Conservation (phyloP, 768 basidiomycete genomes). For the Serendipita sp. region DNA sequence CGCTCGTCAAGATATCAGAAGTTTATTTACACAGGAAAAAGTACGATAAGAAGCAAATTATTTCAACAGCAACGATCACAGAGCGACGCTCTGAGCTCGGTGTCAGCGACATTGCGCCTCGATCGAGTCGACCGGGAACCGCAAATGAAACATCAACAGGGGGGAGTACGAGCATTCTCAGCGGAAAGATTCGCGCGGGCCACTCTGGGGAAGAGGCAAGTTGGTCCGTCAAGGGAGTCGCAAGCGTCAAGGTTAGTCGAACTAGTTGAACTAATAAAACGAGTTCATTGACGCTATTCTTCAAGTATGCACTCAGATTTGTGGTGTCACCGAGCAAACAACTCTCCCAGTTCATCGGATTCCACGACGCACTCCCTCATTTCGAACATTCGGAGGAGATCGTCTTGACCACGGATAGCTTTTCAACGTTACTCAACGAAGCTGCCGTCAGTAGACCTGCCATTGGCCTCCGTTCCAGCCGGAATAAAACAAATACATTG, state of each 20-base stretch:
- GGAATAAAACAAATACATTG: not conserved
- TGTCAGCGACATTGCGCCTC: not conserved
- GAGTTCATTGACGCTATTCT: too few relatives aligned
- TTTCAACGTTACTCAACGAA: not conserved
- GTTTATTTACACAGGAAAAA: not conserved
- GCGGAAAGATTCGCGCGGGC: not conserved
- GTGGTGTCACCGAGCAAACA: not conserved
- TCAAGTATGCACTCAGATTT: not conserved
- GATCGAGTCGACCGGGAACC: not conserved
- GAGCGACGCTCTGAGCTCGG: not conserved
- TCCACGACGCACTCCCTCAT: not conserved
- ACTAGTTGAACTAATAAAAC: too few relatives aligned
- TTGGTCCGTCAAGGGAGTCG: not conserved
- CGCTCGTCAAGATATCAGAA: not conserved
- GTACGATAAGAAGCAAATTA: not conserved
- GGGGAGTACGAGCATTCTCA: not conserved
- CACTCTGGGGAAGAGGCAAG: not conserved
- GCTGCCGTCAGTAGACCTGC: not conserved
- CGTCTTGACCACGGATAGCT: not conserved
- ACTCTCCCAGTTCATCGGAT: not conserved
- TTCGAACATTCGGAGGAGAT: slow-evolving; percentile 5
- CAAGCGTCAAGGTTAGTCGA: not conserved
- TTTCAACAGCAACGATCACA: not conserved
- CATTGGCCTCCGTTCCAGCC: not conserved
- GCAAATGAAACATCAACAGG: not conserved